Percentiles rank a stretch among this genome's conserved stretches.
phyloP scores from a whole-genome alignment of 345 rosid genomes.

The Populus nigra region DNA sequence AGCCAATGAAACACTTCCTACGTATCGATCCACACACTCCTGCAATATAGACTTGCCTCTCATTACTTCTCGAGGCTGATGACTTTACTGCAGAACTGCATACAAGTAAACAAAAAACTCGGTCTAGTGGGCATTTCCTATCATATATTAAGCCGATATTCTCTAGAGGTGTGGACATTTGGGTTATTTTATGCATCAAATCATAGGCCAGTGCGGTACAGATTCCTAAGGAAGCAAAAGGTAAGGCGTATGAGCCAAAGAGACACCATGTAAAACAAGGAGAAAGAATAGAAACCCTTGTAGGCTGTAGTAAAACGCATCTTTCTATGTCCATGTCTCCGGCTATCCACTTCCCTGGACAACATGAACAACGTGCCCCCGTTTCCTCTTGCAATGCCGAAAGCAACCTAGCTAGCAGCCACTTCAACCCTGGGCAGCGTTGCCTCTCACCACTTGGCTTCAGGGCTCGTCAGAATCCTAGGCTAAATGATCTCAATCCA shows the following conservation, averaged over 20 bases:
- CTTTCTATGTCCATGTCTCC: slow-evolving; percentile 17
- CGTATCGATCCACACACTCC: background rate
- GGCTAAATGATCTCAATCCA: background rate
- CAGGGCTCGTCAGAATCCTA: background rate
- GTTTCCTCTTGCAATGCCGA: background rate
- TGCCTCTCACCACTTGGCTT: background rate
- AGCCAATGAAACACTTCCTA: background rate
- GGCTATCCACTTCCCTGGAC: slow-evolving; percentile 7
- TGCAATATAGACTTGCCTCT: background rate
- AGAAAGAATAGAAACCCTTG: slow-evolving; percentile 21
- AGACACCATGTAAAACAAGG: slow-evolving; percentile 26
- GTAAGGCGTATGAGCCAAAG: slow-evolving; percentile 33
- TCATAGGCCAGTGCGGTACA: slow-evolving; percentile 10
- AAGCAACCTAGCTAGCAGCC: background rate
- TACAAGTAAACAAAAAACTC: background rate
- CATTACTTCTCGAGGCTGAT: background rate
- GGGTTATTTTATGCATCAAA: background rate
- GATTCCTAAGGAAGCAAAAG: slow-evolving; percentile 33
- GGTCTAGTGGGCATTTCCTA: background rate
- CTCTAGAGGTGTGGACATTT: background rate
- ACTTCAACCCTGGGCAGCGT: background rate
- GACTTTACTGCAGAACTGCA: background rate
- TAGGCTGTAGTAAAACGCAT: slow-evolving; percentile 13
- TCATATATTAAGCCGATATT: background rate
- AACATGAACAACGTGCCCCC: background rate